Evolutionary conservation across 768 basidiomycete genomes (phyloP).

Genomic region (Mycena epipterygia): DNA sequence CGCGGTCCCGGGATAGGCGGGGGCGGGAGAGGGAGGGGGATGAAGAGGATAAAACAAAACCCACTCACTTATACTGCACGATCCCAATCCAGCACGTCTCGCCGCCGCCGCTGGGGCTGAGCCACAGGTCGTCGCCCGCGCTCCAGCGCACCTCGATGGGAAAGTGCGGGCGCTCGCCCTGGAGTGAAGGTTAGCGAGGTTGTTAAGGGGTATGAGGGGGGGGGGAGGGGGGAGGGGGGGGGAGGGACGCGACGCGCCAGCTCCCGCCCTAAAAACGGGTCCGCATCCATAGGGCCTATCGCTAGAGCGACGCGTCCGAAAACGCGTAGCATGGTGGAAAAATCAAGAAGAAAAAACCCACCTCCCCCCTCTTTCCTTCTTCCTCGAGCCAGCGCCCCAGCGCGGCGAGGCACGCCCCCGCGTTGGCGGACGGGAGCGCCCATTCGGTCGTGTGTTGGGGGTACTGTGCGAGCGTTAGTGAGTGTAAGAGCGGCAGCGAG

Average conservation of each 20-base stretch:
- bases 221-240: not conserved
- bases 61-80: constrained; percentile 91
- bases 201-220: constrained; percentile 42
- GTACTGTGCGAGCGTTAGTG: constrained; percentile 62
- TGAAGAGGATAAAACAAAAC: constrained; percentile 16
- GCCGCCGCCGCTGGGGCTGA: constrained; percentile 87
- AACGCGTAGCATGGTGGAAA: not conserved
- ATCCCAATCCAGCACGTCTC: constrained; percentile 96
- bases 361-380: constrained; percentile 56
- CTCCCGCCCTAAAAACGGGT: no score
- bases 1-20: not conserved
- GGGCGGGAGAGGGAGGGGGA: not conserved
- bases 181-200: constrained; percentile 73
- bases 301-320: no score
- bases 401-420: constrained; percentile 77
- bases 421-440: constrained; percentile 83
- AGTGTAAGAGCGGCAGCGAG: not conserved
- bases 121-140: constrained; percentile 91
- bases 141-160: constrained; percentile 94
- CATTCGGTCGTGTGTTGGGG: constrained; percentile 96
- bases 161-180: constrained; percentile 90
- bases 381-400: constrained; percentile 78
- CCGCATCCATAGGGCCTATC: no score
- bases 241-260: not conserved
- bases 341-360: constrained; percentile 5